Evolutionary conservation across 768 basidiomycete genomes (phyloP).

Genomic region (Thelephora aurantiotincta): DNA sequence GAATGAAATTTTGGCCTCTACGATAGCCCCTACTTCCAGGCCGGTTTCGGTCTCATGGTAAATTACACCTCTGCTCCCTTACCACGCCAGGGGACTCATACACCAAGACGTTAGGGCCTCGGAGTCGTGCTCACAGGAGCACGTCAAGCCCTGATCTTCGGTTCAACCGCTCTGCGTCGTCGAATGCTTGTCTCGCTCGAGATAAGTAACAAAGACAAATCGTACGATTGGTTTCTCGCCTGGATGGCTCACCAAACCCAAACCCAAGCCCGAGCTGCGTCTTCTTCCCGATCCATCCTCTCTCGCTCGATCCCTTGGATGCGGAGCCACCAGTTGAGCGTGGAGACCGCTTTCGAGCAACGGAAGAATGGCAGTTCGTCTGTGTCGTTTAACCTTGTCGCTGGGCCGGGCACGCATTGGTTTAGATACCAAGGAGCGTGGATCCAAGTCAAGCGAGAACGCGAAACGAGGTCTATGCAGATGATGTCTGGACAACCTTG

Average conservation of each 20-base stretch:
- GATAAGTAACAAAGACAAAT: conserved; percentile 87
- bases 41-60: conserved; percentile 97
- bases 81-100: not conserved
- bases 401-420: conserved; percentile 90
- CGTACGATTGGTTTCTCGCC: conserved; percentile 92
- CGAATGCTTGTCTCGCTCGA: conserved; percentile 91
- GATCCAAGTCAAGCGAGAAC: conserved; percentile 96
- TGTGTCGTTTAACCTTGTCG: conserved; percentile 85
- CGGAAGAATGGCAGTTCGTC: conserved; percentile 84
- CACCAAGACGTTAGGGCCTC: conserved; percentile 60
- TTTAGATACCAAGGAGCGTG: conserved; percentile 83
- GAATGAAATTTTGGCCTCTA: not conserved
- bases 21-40: conserved; percentile 88
- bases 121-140: conserved; percentile 73
- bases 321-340: conserved; percentile 84
- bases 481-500: conserved; percentile 87
- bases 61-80: conserved; percentile 4
- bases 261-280: conserved; percentile 16
- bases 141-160: conserved; percentile 54
- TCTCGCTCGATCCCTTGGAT: conserved; percentile 28
- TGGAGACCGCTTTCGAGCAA: conserved; percentile 84
- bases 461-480: conserved; percentile 86
- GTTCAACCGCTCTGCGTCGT: conserved; percentile 64
- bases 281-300: conserved; percentile 11
- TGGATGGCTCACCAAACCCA: conserved; percentile 79